Evolutionary conservation across 2,329 filamentous ascomycete genomes (phyloP), one percentile per base, ranked within the genome.

Genomic region (Aschersonia sp.): DNA sequence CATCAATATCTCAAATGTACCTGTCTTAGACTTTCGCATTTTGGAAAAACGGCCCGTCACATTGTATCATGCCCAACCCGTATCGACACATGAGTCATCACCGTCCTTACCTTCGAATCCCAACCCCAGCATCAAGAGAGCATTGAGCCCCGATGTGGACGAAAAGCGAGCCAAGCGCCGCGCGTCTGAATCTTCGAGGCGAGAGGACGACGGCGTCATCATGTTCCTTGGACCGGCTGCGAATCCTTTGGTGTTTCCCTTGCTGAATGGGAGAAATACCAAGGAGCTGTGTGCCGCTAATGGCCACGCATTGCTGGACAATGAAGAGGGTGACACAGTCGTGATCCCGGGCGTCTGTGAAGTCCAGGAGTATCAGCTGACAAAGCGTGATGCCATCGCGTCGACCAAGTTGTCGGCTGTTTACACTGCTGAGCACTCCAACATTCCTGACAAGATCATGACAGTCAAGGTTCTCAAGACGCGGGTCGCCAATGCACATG

Each of bases 381-480:
- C 73, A 40, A 78, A 75, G 57, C 65, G 68, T 40, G 70, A 77
- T 12, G 69, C 71, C n/a, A 78, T 80, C 47, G 75, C 75, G 4
- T 70, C 70, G 2, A 76, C 74, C 1, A 65, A 66, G 4, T 65
- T 76, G 20, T 78, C 75, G 4, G 71, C 72, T 5, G 76, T 80
- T 38, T 79, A 74, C 55, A 77, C 69, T 1, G 75, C 71, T 28
- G 64, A 71, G 38, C 70, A 78, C 56, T 77, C 75, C 4, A 60
- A 68, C 7, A 68, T 76, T 20, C 65, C 73, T 2, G 71, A 74
- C 47, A 69, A 71, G 28, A 69, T 77, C 47, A 74, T 79, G 48
- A 78, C 75, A 1, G 75, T 78, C 58, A 80, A 80, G 55, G 74
- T 80, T 1, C 71, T 80, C 52, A 78, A 78, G 61, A 79, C 76